Base-by-base conservation (phyloP, 495 filamentous ascomycete genomes). In the Cercophora sp. region DNA sequence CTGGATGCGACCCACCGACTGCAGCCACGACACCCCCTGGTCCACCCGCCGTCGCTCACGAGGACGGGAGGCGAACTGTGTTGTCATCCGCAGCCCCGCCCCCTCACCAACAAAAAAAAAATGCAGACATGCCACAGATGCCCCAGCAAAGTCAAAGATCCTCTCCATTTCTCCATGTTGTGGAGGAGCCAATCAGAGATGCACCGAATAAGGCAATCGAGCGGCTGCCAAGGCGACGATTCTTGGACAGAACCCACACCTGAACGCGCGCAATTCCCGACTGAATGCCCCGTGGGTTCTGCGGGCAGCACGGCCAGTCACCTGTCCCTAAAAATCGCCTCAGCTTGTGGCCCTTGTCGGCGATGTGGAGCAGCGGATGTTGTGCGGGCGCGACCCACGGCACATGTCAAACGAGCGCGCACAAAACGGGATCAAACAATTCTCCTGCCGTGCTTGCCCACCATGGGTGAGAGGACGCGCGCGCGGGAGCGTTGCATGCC, bases 101-200 rank as follows among this genome's bases (percentile, higher is more conserved):
- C 44, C 44, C 44, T 47, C 44, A 43, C 15, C 18, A 32, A 32
- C 29, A 32, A 13, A 13, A 32, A 32, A 32, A 13, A 6, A 6
- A 6, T 32, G 10, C 22, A 19, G 27, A 5, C 9, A 16, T 31
- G 26, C 27, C 19, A 23, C 16, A 19, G 20, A 19, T 34, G 25
- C 22, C 16, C 23, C 24, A 25, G 22, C 22, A 19, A 19, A 13
- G 9, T 41, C n/a, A 13, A 24, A 23, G 41, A n/a, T n/a, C n/a
- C n/a, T n/a, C n/a, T n/a, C n/a, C n/a, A 8, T 15, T 23, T 18
- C n/a, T 5, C 2, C 8, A 39, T 3, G 11, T 15, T 44, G 41
- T 27, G 41, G 41, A 27, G 44, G 16, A 27, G 26, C 44, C 44
- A 47, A 47, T 47, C 44, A 47, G 15, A 47, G 43, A 32, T n/a